Evolutionary conservation across 2,329 filamentous ascomycete species (phyloP).

Genomic region (Alternaria conjuncta): DNA sequence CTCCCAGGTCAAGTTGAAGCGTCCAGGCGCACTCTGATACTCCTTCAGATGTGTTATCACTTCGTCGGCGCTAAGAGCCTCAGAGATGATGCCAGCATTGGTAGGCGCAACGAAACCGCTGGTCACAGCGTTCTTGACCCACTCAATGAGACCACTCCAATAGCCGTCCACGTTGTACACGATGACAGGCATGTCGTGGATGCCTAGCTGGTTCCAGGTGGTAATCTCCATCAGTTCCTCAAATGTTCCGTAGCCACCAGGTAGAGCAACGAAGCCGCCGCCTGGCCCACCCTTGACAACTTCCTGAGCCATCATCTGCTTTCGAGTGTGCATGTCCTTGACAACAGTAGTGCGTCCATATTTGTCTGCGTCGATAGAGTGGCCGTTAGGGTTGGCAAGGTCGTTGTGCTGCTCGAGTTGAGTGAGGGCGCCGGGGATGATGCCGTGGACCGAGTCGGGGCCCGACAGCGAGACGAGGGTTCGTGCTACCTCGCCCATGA

Average conservation of each 20-base stretch:
- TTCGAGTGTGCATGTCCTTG: slow-evolving; percentile 94
- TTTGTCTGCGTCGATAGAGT: slow-evolving; percentile 64
- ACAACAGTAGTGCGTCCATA: slow-evolving; percentile 91
- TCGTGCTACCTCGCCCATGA: slow-evolving; percentile 94
- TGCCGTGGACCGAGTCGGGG: slow-evolving; percentile 83
- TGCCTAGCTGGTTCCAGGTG: slow-evolving; percentile 96
- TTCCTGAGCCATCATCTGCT: slow-evolving; percentile 89
- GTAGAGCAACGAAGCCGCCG: slow-evolving; percentile 86
- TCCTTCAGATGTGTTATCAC: slow-evolving; percentile 73
- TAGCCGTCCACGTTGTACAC: slow-evolving; percentile 89
- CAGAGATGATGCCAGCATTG: slow-evolving; percentile 78
- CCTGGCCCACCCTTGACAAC: slow-evolving; percentile 82
- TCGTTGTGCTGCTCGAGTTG: slow-evolving; percentile 73
- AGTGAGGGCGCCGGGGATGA: slow-evolving; percentile 88
- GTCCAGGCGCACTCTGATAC: slow-evolving; percentile 77
- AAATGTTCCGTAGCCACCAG: slow-evolving; percentile 90
- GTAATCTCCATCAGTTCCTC: slow-evolving; percentile 93
- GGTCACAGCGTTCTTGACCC: slow-evolving; percentile 77
- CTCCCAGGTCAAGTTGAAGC: slow-evolving; percentile 84
- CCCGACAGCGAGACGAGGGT: slow-evolving; percentile 85
- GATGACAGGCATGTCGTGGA: slow-evolving; percentile 77
- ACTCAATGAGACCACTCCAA: slow-evolving; percentile 84
- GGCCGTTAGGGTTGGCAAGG: slow-evolving; percentile 48
- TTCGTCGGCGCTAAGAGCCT: slow-evolving; percentile 74
- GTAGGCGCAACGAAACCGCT: slow-evolving; percentile 76